A percentile compares a stretch with the other conserved stretches of the same genome.
phyloP scores from a whole-genome alignment of 768 basidiomycete species.

The Rhizopogon vulgaris region DNA sequence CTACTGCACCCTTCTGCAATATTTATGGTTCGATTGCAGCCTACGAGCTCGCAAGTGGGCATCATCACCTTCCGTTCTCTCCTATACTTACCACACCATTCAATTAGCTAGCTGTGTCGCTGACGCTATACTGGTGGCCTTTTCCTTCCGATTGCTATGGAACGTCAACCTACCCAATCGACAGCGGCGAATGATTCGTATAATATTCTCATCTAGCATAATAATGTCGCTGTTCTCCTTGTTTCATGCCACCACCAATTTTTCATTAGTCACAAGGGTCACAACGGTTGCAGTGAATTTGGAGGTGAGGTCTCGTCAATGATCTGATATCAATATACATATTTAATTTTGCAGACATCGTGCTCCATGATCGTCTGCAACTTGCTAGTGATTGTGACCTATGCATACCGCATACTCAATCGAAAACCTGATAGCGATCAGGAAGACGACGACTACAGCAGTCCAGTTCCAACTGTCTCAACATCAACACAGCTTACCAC shows the following conservation, averaged over 20 bases:
- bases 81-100: neutral
- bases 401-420: neutral
- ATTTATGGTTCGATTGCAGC: neutral
- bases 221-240: conserved; percentile 12
- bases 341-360: neutral
- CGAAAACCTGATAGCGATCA: neutral
- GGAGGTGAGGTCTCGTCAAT: neutral
- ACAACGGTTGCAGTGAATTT: neutral
- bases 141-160: conserved; percentile 11
- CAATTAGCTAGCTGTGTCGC: conserved; percentile 1
- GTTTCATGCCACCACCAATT: neutral
- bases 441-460: conserved; percentile 9
- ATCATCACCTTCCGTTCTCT: neutral
- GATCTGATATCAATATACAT: neutral
- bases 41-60: conserved; percentile 5
- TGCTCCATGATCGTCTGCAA: conserved; percentile 7
- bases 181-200: conserved; percentile 11
- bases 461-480: neutral
- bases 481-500: conserved; percentile 15
- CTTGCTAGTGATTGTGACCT: conserved; percentile 6
- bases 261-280: neutral
- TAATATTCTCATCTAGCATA: conserved; percentile 5
- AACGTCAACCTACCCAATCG: conserved; percentile 9
- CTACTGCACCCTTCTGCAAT: neutral
- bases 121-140: conserved; percentile 2